Conservation (phyloP, 768 basidiomycete genomes). For the Inosperma sp. region DNA sequence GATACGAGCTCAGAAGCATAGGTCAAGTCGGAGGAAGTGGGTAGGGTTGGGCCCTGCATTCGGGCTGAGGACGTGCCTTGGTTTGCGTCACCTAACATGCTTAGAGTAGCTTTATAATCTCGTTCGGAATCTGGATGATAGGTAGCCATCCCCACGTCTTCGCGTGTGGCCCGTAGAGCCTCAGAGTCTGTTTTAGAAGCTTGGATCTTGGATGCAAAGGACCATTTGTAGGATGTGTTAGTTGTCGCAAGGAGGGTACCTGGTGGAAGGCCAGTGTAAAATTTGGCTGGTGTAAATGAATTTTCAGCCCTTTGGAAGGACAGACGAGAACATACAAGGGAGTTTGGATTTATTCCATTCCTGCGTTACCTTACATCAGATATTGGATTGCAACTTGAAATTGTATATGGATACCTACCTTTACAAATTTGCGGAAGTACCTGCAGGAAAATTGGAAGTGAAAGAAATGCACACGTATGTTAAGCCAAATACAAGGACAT, state of each 20-base stretch:
- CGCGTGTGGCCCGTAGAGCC: constrained; percentile 55
- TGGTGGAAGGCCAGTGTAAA: constrained; percentile 55
- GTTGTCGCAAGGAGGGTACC: constrained; percentile 52
- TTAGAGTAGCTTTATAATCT: too few relatives aligned
- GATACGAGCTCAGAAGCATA: constrained; percentile 60
- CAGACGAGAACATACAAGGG: constrained; percentile 41
- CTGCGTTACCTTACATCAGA: constrained; percentile 29
- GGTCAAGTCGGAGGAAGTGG: constrained; percentile 62
- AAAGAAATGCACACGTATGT: constrained; percentile 13
- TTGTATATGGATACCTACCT: constrained; percentile 39
- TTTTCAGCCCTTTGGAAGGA: constrained; percentile 9
- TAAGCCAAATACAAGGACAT: constrained; percentile 7
- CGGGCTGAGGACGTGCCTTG: too few relatives aligned
- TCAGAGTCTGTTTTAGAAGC: constrained; percentile 52
- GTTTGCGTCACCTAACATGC: too few relatives aligned
- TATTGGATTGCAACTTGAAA: constrained; percentile 3
- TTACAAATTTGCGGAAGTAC: constrained; percentile 92
- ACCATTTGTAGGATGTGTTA: constrained; percentile 86
- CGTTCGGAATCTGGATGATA: neutral
- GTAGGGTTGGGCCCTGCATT: constrained; percentile 63
- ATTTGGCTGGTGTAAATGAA: constrained; percentile 19
- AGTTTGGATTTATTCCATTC: constrained; percentile 82
- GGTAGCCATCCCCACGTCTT: constrained; percentile 52
- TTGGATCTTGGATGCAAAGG: constrained; percentile 68
- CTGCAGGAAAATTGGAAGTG: constrained; percentile 38